phyloP scores from a whole-genome alignment of 2,329 filamentous ascomycete species.

The Talaromyces sp. region DNA sequence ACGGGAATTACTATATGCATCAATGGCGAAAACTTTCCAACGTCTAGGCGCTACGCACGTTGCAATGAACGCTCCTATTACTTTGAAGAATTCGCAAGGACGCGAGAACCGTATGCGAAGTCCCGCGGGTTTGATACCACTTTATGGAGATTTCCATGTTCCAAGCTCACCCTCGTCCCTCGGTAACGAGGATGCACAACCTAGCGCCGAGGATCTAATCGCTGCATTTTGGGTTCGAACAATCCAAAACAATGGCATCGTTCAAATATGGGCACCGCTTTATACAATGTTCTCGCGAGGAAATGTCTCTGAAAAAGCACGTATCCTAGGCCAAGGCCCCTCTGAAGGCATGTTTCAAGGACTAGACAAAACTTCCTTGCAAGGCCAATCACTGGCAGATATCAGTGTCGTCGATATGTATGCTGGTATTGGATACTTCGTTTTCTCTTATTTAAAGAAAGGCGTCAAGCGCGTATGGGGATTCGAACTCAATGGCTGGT shows the following conservation, averaged over 20 bases:
- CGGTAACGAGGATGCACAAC: slow-evolving; percentile 26
- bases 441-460: slow-evolving; percentile 75
- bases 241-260: slow-evolving; percentile 74
- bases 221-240: slow-evolving; percentile 77
- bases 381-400: slow-evolving; percentile 25
- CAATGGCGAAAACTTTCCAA: slow-evolving; percentile 46
- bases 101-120: slow-evolving; percentile 72
- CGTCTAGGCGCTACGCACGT: slow-evolving; percentile 54
- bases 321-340: slow-evolving; percentile 60
- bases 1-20: slow-evolving; percentile 43
- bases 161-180: slow-evolving; percentile 32
- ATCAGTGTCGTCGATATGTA: slow-evolving; percentile 73
- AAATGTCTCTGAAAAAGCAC: slow-evolving; percentile 85
- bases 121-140: slow-evolving; percentile 68
- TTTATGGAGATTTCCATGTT: slow-evolving; percentile 74
- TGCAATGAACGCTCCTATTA: slow-evolving; percentile 62
- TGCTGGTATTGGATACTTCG: slow-evolving; percentile 92
- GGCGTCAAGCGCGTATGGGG: slow-evolving; percentile 72
- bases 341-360: slow-evolving; percentile 34
- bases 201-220: slow-evolving; percentile 59
- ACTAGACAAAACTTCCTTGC: slow-evolving; percentile 30
- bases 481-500: slow-evolving; percentile 91
- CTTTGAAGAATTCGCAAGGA: slow-evolving; percentile 32
- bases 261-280: slow-evolving; percentile 82
- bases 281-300: slow-evolving; percentile 95